These are phyloP conservation scores for Colletotrichum eremochloae DNA, from an alignment of 2,329 filamentous ascomycete genomes.

Conservation along the genomic window DNA sequence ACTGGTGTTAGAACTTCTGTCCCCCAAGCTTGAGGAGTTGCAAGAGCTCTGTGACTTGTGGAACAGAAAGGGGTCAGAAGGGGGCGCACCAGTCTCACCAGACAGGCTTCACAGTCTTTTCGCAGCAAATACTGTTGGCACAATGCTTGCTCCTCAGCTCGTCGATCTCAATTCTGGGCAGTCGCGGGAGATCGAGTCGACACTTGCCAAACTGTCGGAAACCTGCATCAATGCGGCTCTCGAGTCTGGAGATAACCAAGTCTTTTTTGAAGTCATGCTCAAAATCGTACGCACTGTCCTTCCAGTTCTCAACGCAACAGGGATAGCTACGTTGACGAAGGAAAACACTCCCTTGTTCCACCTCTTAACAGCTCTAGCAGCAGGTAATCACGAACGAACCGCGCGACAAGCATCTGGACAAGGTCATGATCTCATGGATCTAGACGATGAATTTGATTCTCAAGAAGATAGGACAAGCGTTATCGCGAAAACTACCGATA, in stretches of 20 bases:
- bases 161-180: constrained; percentile 61
- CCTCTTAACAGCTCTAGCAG: constrained; percentile 58
- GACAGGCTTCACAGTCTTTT: constrained; percentile 67
- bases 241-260: constrained; percentile 59
- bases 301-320: constrained; percentile 56
- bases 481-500: constrained; percentile 52
- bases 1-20: constrained; percentile 66
- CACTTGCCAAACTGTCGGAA: constrained; percentile 57
- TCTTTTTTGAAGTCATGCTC: constrained; percentile 62
- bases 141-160: constrained; percentile 63
- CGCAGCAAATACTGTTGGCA: constrained; percentile 60
- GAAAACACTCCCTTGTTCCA: constrained; percentile 58
- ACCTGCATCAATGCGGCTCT: constrained; percentile 57
- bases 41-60: constrained; percentile 61
- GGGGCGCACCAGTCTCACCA: constrained; percentile 62
- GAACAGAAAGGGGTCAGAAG: constrained; percentile 60
- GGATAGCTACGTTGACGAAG: constrained; percentile 54
- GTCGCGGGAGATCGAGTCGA: constrained; percentile 62
- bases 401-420: constrained; percentile 51
- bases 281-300: constrained; percentile 60
- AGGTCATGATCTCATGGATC: constrained; percentile 71
- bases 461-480: constrained; percentile 65
- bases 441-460: constrained; percentile 75
- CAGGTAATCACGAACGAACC: constrained; percentile 49
- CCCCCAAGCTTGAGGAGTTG: constrained; percentile 66